These are phyloP conservation scores for Exophiala alcalophila DNA, from an alignment of 2,329 filamentous ascomycete genomes.

Conservation along the genomic window DNA sequence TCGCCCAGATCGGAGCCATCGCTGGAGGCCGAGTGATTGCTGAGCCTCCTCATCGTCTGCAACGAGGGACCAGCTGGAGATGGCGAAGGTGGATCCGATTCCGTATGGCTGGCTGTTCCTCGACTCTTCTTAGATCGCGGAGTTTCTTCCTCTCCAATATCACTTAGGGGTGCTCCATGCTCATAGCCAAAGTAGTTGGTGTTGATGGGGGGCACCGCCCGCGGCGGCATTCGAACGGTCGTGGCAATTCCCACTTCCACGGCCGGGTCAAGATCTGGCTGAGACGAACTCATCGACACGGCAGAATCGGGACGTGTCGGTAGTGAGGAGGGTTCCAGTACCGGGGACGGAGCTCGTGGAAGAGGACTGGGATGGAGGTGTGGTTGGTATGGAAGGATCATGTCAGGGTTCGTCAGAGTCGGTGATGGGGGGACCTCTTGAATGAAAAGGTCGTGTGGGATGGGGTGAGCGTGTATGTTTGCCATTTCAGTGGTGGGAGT, in stretches of 20 bases:
- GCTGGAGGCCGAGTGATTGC: conserved; percentile 43
- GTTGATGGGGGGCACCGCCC: conserved; percentile 14
- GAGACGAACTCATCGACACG: conserved; percentile 16
- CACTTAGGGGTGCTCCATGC: conserved; percentile 43
- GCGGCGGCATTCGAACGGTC: conserved; percentile 22
- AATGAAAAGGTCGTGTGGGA: conserved; percentile 20
- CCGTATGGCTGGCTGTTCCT: conserved; percentile 5
- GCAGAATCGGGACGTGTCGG: conserved; percentile 15
- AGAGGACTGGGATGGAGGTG: conserved; percentile 15
- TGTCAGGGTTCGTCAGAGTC: conserved; percentile 87
- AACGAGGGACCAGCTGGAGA: conserved; percentile 13
- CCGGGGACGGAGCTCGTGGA: conserved; percentile 20
- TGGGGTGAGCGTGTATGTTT: conserved; percentile 18
- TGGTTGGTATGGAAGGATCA: conserved; percentile 68
- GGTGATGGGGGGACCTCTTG: conserved; percentile 63
- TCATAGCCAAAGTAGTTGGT: conserved; percentile 37
- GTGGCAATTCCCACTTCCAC: conserved; percentile 25
- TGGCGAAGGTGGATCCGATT: conserved; percentile 20
- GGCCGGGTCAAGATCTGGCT: conserved; percentile 8
- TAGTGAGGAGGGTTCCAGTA: conserved; percentile 15
- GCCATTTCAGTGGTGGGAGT: conserved; percentile 14
- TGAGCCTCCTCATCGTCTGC: conserved; percentile 48
- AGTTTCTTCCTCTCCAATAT: conserved; percentile 46
- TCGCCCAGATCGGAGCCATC: conserved; percentile 30
- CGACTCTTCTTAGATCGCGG: conserved; percentile 24